Evolutionary conservation across 2,329 filamentous ascomycete genomes (phyloP).

Genomic region (Colletotrichum sp.): DNA sequence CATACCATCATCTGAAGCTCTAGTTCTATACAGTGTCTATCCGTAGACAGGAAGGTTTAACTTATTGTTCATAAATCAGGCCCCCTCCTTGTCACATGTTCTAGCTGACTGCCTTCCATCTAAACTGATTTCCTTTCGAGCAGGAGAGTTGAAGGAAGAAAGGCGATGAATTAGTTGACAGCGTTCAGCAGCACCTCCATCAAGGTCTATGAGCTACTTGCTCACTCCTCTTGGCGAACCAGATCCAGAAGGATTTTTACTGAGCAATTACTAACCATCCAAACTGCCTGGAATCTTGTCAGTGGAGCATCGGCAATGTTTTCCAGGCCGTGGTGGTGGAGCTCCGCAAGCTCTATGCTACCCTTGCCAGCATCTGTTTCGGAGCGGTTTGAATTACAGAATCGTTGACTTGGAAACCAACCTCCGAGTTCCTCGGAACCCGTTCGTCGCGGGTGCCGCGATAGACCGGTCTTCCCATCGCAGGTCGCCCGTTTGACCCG

Average conservation of each 20-base stretch:
- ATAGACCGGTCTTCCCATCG: background rate
- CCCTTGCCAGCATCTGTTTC: background rate
- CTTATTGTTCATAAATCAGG: accelerated
- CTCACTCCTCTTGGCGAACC: background rate
- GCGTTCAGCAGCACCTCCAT: background rate
- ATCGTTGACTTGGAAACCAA: accelerated
- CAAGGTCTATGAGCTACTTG: accelerated
- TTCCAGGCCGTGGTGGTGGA: background rate
- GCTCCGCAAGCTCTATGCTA: background rate
- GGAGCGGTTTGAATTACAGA: background rate
- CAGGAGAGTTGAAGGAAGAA: background rate
- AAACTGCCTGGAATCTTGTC: accelerated
- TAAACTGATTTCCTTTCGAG: background rate
- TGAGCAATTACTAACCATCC: accelerated
- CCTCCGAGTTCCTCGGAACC: background rate
- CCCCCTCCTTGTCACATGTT: accelerated
- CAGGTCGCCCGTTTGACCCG: background rate
- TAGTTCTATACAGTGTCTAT: background rate
- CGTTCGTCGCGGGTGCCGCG: background rate
- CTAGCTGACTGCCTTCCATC: background rate
- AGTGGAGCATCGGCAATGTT: background rate
- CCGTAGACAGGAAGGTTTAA: background rate
- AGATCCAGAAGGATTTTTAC: background rate
- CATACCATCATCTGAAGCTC: background rate
- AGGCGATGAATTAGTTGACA: background rate